Evolutionary conservation across 1,284 basidiomycete genomes (phyloP).

Genomic region (Bjerkandera adusta): DNA sequence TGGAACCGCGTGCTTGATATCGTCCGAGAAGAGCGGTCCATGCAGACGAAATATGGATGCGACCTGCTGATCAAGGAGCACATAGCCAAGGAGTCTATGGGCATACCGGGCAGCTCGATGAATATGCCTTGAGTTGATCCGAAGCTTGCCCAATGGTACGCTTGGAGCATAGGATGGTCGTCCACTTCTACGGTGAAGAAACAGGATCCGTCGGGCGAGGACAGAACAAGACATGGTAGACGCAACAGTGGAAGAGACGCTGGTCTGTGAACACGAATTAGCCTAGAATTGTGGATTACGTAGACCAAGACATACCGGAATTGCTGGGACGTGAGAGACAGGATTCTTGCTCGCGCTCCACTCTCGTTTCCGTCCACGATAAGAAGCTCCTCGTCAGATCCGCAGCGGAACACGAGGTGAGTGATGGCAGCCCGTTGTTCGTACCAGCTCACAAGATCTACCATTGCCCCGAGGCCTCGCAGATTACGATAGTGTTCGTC

Average conservation of each 20-base stretch:
- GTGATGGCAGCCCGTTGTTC: constrained; percentile 25
- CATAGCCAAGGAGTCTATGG: constrained; percentile 28
- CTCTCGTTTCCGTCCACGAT: constrained; percentile 46
- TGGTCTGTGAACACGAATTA: constrained; percentile 33
- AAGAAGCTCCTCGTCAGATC: constrained; percentile 45
- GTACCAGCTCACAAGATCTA: constrained; percentile 47
- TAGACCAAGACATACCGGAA: constrained; percentile 41
- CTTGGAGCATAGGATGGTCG: constrained; percentile 26
- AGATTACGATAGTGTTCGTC: constrained; percentile 40
- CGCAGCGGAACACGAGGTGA: constrained; percentile 38
- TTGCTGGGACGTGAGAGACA: constrained; percentile 47
- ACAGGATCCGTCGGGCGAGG: constrained; percentile 54
- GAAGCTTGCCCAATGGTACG: constrained; percentile 56
- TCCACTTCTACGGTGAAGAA: constrained; percentile 34
- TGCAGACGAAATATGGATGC: too few relatives aligned
- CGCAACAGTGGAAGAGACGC: constrained; percentile 39
- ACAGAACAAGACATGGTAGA: constrained; percentile 35
- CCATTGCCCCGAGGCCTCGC: constrained; percentile 35
- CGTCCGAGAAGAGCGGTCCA: too few relatives aligned
- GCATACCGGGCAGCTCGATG: constrained; percentile 31
- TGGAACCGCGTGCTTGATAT: too few relatives aligned
- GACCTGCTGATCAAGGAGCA: too few relatives aligned
- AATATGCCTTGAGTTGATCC: constrained; percentile 45
- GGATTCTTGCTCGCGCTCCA: constrained; percentile 40
- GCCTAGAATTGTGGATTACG: not conserved